Evolutionary conservation across 257 asterid genomes (phyloP), one percentile per base, ranked within the genome.

Genomic region (Dorcoceras hygrometricum): DNA sequence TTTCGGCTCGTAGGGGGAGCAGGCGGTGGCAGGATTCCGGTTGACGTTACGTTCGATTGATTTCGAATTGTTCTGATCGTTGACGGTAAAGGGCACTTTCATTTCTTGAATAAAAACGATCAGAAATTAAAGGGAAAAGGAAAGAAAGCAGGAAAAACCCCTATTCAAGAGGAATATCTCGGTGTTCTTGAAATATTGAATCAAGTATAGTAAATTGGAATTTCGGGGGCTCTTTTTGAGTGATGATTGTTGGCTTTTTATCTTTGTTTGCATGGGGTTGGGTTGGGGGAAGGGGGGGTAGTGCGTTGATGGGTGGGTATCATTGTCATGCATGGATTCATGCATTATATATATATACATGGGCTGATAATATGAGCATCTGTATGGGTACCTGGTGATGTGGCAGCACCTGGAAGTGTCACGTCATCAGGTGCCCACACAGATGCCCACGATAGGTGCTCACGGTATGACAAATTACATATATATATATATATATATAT

Each of bases 11-110:
- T 84, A 87, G 19, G 79, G 58, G 32, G 77, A 50, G 53, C 34
- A 14, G 6, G 7, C 22, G 54, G 22, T 16, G 20, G 22, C 54
- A 8, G 62, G 58, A n/a, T 60, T 73, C 76, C 64, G 57, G 22
- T 46, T 46, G 54, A 5, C 54, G 54, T 16, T 46, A 5, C 54
- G 54, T 18, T 65, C 32, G 8, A 18, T 16, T 10, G 84, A 68
- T 59, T 81, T 87, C 23, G 81, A 31, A 65, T 56, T 72, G 62
- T 75, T 76, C 63, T 71, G 74, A 28, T 79, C 81, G 58, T 76
- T 76, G 25, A 79, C 72, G 66, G 93, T 79, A 80, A 90, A 88
- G 86, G 95, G 90, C 63, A 86, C 86, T 86, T 88, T 90, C 97
- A 90, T 90, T 78, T 81, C 95, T 83, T 65, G 82, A 67, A 70